A percentile compares a stretch with the other conserved stretches of the same genome.
phyloP scores from a whole-genome alignment of 768 basidiomycete genomes.

The Fibroporia radiculosa region DNA sequence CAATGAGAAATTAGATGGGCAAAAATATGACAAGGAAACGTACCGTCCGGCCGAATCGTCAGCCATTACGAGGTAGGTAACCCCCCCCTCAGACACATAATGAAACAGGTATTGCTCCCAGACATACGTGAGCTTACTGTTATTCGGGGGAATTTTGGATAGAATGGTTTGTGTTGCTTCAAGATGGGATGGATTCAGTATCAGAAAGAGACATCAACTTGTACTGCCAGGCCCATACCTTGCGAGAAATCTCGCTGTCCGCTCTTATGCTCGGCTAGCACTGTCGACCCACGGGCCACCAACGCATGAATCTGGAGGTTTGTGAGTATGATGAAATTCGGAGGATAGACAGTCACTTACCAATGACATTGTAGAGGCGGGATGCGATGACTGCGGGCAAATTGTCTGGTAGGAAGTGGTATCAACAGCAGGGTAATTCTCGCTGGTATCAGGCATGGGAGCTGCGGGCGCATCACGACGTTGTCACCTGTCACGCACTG shows the following conservation, averaged over 20 bases:
- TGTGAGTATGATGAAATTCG: not conserved
- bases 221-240: too few species aligned
- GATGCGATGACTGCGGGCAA: not conserved
- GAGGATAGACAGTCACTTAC: constrained; percentile 14
- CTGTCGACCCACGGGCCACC: constrained; percentile 66
- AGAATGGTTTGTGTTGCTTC: constrained; percentile 88
- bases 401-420: too few species aligned
- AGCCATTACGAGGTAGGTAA: constrained; percentile 89
- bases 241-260: constrained; percentile 84
- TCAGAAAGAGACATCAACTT: not conserved
- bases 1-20: not conserved
- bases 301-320: constrained; percentile 67
- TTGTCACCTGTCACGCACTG: not conserved
- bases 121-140: constrained; percentile 75
- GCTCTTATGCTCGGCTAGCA: constrained; percentile 83
- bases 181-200: constrained; percentile 5
- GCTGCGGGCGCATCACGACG: not conserved
- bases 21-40: constrained; percentile 15
- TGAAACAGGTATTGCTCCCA: constrained; percentile 95
- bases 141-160: constrained; percentile 88
- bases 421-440: too few species aligned
- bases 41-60: constrained; percentile 89
- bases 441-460: not conserved
- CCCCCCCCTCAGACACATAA: constrained; percentile 84
- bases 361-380: constrained; percentile 18